Percentiles rank a stretch among this genome's conserved stretches.
Conservation (phyloP, 2,329 filamentous ascomycete species). For the Phyllachora maydis region DNA sequence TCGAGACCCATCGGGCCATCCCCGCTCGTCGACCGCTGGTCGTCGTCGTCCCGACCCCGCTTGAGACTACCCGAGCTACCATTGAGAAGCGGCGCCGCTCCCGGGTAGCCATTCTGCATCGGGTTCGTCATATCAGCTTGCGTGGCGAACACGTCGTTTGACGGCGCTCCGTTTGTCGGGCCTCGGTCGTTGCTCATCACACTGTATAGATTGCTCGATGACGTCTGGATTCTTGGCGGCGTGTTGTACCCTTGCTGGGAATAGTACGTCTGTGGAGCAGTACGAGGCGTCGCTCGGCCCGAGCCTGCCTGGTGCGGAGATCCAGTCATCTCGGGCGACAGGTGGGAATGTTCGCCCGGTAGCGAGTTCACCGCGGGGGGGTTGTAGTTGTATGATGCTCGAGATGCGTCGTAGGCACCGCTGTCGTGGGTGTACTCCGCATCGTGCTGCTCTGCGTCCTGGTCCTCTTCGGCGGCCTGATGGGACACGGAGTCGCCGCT, state of each 20-base stretch:
- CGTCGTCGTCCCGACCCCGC: constrained; percentile 21
- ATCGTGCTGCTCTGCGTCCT: constrained; percentile 53
- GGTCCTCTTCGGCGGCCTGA: constrained; percentile 39
- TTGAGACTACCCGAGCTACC: constrained; percentile 26
- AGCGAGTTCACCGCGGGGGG: constrained; percentile 45
- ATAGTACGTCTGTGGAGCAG: constrained; percentile 58
- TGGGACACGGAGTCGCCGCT: constrained; percentile 31
- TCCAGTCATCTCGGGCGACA: constrained; percentile 65
- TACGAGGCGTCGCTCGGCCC: constrained; percentile 70
- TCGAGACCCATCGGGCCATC: constrained; percentile 8
- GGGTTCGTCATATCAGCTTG: constrained; percentile 43
- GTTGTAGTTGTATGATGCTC: constrained; percentile 60
- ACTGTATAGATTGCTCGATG: constrained; percentile 71
- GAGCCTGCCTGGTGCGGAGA: constrained; percentile 70
- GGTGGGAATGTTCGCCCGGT: constrained; percentile 51
- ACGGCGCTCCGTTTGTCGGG: constrained; percentile 40
- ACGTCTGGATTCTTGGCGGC: constrained; percentile 47
- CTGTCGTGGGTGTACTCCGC: constrained; percentile 77
- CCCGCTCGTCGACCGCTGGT: constrained; percentile 14
- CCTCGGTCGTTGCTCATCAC: constrained; percentile 67
- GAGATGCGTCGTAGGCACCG: constrained; percentile 50
- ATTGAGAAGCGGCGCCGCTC: constrained; percentile 44
- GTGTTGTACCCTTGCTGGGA: constrained; percentile 53
- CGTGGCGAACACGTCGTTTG: constrained; percentile 50
- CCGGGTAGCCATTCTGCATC: constrained; percentile 43